Conservation (phyloP, 768 basidiomycete genomes). For the Boletus rubescentipes region DNA sequence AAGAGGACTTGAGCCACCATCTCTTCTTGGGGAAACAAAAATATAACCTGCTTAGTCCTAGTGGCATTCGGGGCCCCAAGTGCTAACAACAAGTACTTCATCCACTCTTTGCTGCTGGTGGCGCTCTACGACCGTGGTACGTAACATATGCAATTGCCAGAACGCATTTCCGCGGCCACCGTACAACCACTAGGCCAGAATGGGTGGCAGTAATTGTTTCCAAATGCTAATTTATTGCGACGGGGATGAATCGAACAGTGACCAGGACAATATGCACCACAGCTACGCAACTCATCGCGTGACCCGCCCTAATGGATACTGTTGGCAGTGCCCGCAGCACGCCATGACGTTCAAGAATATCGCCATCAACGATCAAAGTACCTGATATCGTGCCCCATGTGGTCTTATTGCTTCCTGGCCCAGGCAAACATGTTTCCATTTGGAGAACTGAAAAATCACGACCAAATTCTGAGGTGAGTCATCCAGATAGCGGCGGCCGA, state of each 20-base stretch:
- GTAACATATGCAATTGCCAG: neutral
- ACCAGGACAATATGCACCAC: neutral
- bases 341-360: constrained; percentile 1
- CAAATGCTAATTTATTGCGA: neutral
- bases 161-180: neutral
- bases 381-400: constrained; percentile 1
- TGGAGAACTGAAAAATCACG: neutral
- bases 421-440: neutral
- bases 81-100: no score
- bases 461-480: neutral
- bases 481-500: neutral
- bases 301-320: neutral
- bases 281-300: neutral
- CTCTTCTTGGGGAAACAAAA: constrained; percentile 2
- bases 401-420: neutral
- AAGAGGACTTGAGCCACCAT: neutral
- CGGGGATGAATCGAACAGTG: neutral
- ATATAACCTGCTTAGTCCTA: neutral
- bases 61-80: neutral
- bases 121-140: constrained; percentile 1
- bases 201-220: neutral
- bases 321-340: neutral
- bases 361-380: neutral
- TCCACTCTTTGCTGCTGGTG: no score
- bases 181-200: neutral